Evolutionary conservation across 345 rosid species (phyloP), one percentile per base, ranked within the genome.

Genomic region (Brassica cretica): DNA sequence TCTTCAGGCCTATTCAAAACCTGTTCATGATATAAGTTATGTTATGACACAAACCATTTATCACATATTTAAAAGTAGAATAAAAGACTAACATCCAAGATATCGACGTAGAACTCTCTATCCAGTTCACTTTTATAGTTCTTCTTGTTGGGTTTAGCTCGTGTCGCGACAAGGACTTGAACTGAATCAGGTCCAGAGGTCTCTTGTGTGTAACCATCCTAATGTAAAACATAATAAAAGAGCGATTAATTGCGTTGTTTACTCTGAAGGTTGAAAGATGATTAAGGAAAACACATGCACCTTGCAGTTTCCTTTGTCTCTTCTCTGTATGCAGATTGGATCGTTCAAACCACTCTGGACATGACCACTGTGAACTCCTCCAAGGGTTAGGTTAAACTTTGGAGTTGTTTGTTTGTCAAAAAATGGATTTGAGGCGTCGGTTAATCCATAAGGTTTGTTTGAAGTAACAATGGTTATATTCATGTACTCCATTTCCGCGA

Each of bases 141-240:
- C 32, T 51, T 62, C 32, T 51, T 62, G 70, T 84, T 86, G 2
- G 87, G 85, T 68, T 90, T 94, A 64, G 98, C 95, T 78, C 77
- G 84, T 7, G 86, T 88, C 0, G 97, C 98, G 10, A 94, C 97
- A 64, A 86, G 94, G 80, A 92, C 89, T 14, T 80, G 88, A 27
- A 94, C 93, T 30, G 87, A 86, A 19, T 87, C 89, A 1, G 88
- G 63, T 46, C 91, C 89, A 18, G 72, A 74, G 35, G 76, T 84
- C 86, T 90, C 93, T 73, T 69, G 77, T 14, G 98, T 94, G 75
- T 86, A 94, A 69, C 94, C 97, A 79, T 94, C 98, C 98, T 94
- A 49, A 32, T 67, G 55, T 41, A 53, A 44, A 55, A 29, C 15
- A 70, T 27, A 25, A 3, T 4, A 16, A 39, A 69, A 33, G 29